Conservation (phyloP, 768 basidiomycete species). For the Naganishia onofrii region DNA sequence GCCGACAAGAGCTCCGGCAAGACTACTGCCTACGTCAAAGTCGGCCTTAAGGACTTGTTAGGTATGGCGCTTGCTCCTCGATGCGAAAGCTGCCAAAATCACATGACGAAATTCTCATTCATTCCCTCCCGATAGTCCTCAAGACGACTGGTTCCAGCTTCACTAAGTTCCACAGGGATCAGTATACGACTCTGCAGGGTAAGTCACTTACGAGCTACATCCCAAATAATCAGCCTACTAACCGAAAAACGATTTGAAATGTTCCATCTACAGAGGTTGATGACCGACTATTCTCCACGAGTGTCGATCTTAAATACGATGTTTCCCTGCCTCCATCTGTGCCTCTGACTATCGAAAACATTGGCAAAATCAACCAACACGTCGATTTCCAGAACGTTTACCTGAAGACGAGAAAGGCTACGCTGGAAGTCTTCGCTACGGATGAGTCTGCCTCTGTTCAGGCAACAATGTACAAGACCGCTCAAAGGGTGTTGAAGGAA, state of each 20-base stretch:
- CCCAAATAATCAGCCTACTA: not conserved
- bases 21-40: conserved; percentile 62
- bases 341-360: conserved; percentile 46
- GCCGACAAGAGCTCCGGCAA: conserved; percentile 64
- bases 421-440: conserved; percentile 74
- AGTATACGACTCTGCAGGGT: conserved; percentile 71
- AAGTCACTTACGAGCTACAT: conserved; percentile 27
- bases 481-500: conserved; percentile 65
- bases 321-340: conserved; percentile 55
- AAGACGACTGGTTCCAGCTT: conserved; percentile 88
- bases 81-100: too few relatives aligned
- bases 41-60: conserved; percentile 75
- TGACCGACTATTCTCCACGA: conserved; percentile 87
- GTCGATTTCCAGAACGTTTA: conserved; percentile 53
- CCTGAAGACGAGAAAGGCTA: conserved; percentile 61
- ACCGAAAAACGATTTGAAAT: not conserved
- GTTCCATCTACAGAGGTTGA: conserved; percentile 58
- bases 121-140: conserved; percentile 59
- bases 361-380: conserved; percentile 46
- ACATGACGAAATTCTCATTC: too few relatives aligned
- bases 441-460: conserved; percentile 89
- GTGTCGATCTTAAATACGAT: conserved; percentile 71
- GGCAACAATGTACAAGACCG: conserved; percentile 93
- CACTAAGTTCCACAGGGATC: conserved; percentile 73
- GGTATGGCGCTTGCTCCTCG: conserved; percentile 57